Evolutionary conservation across 345 rosid species (phyloP).

Genomic region (Eutrema yunnanense): DNA sequence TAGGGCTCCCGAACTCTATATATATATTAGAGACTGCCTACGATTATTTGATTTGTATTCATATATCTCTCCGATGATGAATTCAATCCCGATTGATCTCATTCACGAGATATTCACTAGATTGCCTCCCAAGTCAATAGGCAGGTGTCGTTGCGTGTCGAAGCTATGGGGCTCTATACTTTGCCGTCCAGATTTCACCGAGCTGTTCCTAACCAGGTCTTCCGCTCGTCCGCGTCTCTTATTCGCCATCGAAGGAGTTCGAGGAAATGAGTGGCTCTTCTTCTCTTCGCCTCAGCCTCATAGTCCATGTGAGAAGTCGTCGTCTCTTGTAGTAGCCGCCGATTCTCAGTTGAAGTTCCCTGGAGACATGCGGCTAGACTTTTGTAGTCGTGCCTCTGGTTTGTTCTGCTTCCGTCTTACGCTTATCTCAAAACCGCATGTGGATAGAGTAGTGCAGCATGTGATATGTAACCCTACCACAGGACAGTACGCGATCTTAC

Average conservation of each 20-base stretch:
- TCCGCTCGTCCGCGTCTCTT: background rate
- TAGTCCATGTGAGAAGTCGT: background rate
- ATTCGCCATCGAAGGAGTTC: background rate
- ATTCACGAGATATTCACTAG: background rate
- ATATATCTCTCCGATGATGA: too few species aligned
- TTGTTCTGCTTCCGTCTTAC: background rate
- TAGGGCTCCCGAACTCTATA: too few species aligned
- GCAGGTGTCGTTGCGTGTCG: background rate
- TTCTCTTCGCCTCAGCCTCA: background rate
- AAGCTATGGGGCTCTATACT: background rate
- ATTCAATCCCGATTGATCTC: background rate
- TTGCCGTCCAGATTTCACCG: background rate
- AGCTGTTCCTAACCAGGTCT: background rate
- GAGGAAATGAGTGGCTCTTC: background rate
- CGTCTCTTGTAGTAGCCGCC: background rate
- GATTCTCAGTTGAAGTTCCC: background rate
- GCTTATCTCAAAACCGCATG: too few species aligned
- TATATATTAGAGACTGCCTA: too few species aligned
- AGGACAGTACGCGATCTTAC: background rate
- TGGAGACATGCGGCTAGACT: background rate
- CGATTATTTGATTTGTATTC: too few species aligned
- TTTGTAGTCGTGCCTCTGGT: background rate
- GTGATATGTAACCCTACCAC: background rate
- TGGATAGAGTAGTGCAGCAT: background rate
- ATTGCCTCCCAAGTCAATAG: background rate